Percentiles rank a stretch among this genome's conserved stretches.
Conservation (phyloP, 495 filamentous ascomycete species). For the Penicillium paradoxum region DNA sequence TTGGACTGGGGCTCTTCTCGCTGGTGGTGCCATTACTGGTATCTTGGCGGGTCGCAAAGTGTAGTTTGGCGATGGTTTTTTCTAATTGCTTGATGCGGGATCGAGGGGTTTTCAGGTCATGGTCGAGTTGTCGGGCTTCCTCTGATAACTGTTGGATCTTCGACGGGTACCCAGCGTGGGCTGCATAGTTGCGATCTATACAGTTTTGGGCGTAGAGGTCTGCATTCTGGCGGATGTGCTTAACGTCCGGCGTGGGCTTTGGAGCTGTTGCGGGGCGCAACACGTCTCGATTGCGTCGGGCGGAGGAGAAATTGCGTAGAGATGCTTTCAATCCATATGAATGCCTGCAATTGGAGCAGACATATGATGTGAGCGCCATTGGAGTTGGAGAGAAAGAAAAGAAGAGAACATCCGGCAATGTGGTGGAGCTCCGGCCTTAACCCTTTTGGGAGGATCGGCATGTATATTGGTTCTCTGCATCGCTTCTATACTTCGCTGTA, state of each 20-base stretch:
- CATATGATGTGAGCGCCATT: slow-evolving; percentile 29
- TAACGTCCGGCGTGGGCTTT: slow-evolving; percentile 74
- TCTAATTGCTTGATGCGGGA: slow-evolving; percentile 40
- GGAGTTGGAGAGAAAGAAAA: slow-evolving; percentile 9
- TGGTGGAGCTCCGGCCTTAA: slow-evolving; percentile 6
- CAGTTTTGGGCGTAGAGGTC: slow-evolving; percentile 78
- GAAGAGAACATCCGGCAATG: slow-evolving; percentile 1
- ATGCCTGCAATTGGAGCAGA: slow-evolving; percentile 38
- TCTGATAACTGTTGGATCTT: slow-evolving; percentile 67
- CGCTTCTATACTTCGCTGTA: too few species aligned
- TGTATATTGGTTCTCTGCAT: too few species aligned
- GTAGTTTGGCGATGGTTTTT: slow-evolving; percentile 36
- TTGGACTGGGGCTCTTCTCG: not conserved
- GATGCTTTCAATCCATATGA: slow-evolving; percentile 7
- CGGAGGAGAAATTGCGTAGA: slow-evolving; percentile 28
- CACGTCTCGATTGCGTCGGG: slow-evolving; percentile 23
- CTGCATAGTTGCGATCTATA: slow-evolving; percentile 74
- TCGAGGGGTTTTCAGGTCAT: slow-evolving; percentile 34
- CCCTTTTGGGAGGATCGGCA: slow-evolving; percentile 3
- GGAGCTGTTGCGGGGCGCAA: slow-evolving; percentile 68
- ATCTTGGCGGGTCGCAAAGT: slow-evolving; percentile 23
- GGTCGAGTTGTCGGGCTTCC: slow-evolving; percentile 51
- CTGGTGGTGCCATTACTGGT: slow-evolving; percentile 1
- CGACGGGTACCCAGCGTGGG: slow-evolving; percentile 58
- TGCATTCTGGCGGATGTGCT: slow-evolving; percentile 79